Evolutionary conservation across 176 grass and related monocot genomes (phyloP).

Genomic region (Elaeis guineensis): DNA sequence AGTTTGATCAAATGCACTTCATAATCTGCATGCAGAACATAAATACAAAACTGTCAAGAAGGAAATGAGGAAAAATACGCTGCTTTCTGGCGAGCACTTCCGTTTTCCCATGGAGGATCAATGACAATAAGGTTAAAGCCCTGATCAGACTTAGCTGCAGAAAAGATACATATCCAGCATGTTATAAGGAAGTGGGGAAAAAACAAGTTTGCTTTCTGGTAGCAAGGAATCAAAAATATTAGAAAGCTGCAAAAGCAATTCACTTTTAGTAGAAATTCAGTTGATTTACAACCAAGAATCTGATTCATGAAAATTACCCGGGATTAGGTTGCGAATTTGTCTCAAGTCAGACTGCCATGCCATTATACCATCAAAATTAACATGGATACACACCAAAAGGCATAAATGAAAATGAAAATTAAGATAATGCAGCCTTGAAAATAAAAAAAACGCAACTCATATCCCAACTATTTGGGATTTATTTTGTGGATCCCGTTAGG

Average conservation of each 20-base stretch:
- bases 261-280: no score
- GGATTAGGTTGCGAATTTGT: slow-evolving; percentile 56
- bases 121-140: slow-evolving; percentile 91
- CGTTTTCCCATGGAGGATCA: slow-evolving; percentile 95
- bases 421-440: neutral
- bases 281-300: no score
- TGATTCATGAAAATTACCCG: slow-evolving; percentile 32
- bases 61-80: slow-evolving; percentile 32
- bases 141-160: slow-evolving; percentile 38
- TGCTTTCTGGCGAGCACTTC: slow-evolving; percentile 76
- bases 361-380: slow-evolving; percentile 25
- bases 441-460: neutral
- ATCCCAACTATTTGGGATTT: no score
- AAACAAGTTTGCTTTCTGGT: slow-evolving; percentile 14
- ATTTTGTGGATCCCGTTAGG: no score
- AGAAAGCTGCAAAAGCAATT: no score
- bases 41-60: neutral
- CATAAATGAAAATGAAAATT: neutral
- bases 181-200: slow-evolving; percentile 1
- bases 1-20: no score
- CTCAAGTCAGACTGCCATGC: slow-evolving; percentile 67
- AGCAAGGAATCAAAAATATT: neutral
- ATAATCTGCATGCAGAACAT: neutral
- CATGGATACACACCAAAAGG: slow-evolving; percentile 13
- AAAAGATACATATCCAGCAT: neutral